Conservation (phyloP, 257 asterid genomes). For the Fraxinus cuspidata region DNA sequence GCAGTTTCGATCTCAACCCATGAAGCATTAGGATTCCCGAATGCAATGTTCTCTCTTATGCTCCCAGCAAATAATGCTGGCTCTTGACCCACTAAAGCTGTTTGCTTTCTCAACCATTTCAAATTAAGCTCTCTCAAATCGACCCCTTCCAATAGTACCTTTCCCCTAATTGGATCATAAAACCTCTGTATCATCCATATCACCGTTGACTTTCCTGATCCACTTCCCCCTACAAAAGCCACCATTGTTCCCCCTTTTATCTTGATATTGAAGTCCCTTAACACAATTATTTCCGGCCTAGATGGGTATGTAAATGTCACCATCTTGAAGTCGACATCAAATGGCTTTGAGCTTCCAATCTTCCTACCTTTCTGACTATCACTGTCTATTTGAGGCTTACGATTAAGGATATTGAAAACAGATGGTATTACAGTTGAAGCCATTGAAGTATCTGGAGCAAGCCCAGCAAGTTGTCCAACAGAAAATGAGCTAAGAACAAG, state of each 20-base stretch:
- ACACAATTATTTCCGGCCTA: conserved; percentile 53
- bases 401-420: conserved; percentile 47
- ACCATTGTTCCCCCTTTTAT: conserved; percentile 64
- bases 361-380: conserved; percentile 42
- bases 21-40: conserved; percentile 65
- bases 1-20: conserved; percentile 84
- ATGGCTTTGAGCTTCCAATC: conserved; percentile 44
- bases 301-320: conserved; percentile 72
- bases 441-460: conserved; percentile 79
- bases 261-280: conserved; percentile 56
- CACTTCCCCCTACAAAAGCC: conserved; percentile 85
- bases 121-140: conserved; percentile 65
- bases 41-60: conserved; percentile 75
- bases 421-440: conserved; percentile 67
- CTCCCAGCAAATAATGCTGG: conserved; percentile 83
- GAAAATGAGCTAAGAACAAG: conserved; percentile 86
- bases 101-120: conserved; percentile 72
- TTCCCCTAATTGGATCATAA: conserved; percentile 76
- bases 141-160: conserved; percentile 57
- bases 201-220: conserved; percentile 84
- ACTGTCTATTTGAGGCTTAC: conserved; percentile 51
- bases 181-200: conserved; percentile 80
- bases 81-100: conserved; percentile 80
- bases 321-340: conserved; percentile 64
- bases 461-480: conserved; percentile 91